Base-by-base conservation (phyloP, 306 rosid species). In the Cucurbita maxima region DNA sequence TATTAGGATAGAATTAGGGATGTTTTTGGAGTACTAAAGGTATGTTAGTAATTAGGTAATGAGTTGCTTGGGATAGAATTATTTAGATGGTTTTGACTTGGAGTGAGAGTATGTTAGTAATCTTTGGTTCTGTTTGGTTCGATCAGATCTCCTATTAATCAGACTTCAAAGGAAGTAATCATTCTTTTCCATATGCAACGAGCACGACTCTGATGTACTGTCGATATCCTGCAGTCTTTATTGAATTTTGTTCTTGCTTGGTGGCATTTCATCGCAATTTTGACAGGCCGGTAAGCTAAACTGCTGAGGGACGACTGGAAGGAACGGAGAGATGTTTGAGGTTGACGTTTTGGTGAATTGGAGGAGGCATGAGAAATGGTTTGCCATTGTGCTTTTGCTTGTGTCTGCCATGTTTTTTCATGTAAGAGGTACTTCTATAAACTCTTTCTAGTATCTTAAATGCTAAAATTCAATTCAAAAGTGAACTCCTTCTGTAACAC, bases 291-390 rank as follows among this genome's bases (percentile, higher is more conserved):
- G 69, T 61, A 61, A 61, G 38, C 48, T 37, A 37, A 38, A 61
- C 48, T 37, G 48, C 43, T 4, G 8, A 37, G 20, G 47, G 69
- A 38, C 48, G 69, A 16, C 48, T n/a, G 30, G 69, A 37, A 38
- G 25, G 69, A 61, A 38, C 48, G 2, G 18, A 30, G 43, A 30
- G 16, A 61, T 38, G 20, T 61, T 61, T 61, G 69, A 68, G 72
- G 20, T 55, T 74, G 53, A 72, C 52, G 79, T 79, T 58, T 73
- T 57, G 40, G 60, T 74, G 82, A 88, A 76, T 66, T 73, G 54
- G 73, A 90, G 81, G 94, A 85, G 59, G 92, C 87, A 77, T 74
- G 53, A 59, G 78, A 77, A 25, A 75, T 85, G 97, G 84, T 16
- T 71, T 47, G 75, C 80, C 61, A 58, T 82, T 76, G 75, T 86